Base-by-base conservation (phyloP, 805 yeast genomes). In the Cyberlindnera petersonii region DNA sequence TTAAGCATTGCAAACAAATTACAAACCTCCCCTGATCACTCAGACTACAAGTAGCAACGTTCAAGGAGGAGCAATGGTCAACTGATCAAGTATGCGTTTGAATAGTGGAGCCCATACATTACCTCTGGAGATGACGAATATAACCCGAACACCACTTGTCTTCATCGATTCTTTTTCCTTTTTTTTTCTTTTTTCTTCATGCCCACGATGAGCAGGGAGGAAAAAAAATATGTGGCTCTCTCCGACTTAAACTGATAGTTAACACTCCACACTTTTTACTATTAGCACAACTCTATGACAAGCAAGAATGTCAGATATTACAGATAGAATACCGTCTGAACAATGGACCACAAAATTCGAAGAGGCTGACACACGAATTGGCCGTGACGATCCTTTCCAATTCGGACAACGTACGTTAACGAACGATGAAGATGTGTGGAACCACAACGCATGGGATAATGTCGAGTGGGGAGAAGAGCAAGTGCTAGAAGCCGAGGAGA, bases 401-500 rank as follows among this genome's bases (percentile, higher is more conserved):
- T 93, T 93, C 64, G 98, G 98, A 9, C 94, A 87, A 59, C 69
- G 98, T 40, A 77, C 64, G 47, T 66, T 93, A 42, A 74, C 73
- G 3, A 75, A 79, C 33, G 83, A 79, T 13, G 79, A 82, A 5
- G 88, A 87, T 21, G 95, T 93, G 1, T 93, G 95, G 80, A 74
- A 75, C 43, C 95, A 84, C 58, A 93, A 93, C 59, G 98, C 98
- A 0, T 70, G 78, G 84, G 98, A 93, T 60, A 95, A 93, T 59
- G 97, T 88, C 24, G 96, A 87, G 56, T 89, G 96, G 96, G 97
- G 95, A 35, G 88, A 84, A 37, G 95, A 87, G 51, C 97, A 93
- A 59, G 60, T 80, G 11, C 56, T 66, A 16, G 79, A 82, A 47
- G 96, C 96, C 3, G 73, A 82, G 54, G 79, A 72, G 50, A 78